A percentile compares a stretch with the other conserved stretches of the same genome.
Conservation (phyloP, 192 early-diverging fungal genomes). For the Coemansia interrupta region DNA sequence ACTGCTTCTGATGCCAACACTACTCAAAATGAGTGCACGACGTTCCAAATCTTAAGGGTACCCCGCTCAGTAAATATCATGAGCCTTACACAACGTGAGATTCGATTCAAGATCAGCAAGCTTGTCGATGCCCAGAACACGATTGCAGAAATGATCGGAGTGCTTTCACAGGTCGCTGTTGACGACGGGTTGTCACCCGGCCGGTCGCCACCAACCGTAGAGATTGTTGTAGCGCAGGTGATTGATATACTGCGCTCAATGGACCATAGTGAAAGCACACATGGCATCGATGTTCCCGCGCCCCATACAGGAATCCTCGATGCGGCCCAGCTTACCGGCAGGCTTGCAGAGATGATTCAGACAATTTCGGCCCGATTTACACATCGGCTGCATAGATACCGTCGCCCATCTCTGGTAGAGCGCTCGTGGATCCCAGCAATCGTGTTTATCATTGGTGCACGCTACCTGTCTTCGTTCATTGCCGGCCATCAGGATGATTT, state of each 20-base stretch:
- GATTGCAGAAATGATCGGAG: conserved; percentile 63
- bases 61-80: conserved; percentile 34
- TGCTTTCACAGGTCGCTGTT: conserved; percentile 38
- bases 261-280: background rate
- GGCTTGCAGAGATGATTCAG: conserved; percentile 14
- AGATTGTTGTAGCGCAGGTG: background rate
- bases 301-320: too few species aligned
- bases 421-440: conserved; percentile 71
- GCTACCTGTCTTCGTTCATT: conserved; percentile 49
- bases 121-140: conserved; percentile 53
- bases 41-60: conserved; percentile 5
- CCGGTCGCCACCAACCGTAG: background rate
- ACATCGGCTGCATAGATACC: conserved; percentile 29
- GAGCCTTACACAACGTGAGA: conserved; percentile 59
- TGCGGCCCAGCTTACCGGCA: background rate
- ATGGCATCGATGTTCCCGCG: too few species aligned
- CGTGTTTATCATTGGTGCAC: conserved; percentile 41
- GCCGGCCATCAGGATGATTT: conserved; percentile 55
- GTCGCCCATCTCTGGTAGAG: conserved; percentile 46
- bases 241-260: background rate
- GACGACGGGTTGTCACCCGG: background rate
- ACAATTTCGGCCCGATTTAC: conserved; percentile 16
- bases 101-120: conserved; percentile 52
- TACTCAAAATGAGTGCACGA: background rate
- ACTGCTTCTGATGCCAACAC: background rate